Evolutionary conservation across 805 yeast species (phyloP).

Genomic region (Soucietia sequanensis): DNA sequence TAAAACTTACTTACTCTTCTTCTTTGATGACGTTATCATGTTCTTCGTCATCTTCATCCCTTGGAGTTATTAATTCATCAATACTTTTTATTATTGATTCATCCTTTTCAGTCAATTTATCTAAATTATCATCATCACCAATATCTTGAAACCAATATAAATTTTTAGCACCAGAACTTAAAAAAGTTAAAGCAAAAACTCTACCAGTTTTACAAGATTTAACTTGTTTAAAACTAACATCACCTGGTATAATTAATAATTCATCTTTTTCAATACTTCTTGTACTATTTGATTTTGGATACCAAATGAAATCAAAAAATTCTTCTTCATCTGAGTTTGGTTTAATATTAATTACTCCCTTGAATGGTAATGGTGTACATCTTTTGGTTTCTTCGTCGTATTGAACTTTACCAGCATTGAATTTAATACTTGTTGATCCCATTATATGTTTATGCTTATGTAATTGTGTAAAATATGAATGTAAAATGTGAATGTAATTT

Average conservation of each 20-base stretch:
- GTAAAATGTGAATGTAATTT: no score
- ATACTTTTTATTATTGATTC: slow-evolving; percentile 46
- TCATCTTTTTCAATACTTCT: slow-evolving; percentile 51
- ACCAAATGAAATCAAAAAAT: slow-evolving; percentile 70
- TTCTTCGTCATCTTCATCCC: slow-evolving; percentile 28
- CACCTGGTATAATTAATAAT: slow-evolving; percentile 78
- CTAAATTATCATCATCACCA: slow-evolving; percentile 61
- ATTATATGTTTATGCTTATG: slow-evolving; percentile 2
- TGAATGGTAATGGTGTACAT: slow-evolving; percentile 69
- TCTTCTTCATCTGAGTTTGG: slow-evolving; percentile 70
- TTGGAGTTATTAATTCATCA: slow-evolving; percentile 44
- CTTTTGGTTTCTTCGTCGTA: slow-evolving; percentile 59
- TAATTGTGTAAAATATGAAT: no score
- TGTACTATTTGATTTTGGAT: slow-evolving; percentile 54
- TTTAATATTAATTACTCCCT: slow-evolving; percentile 62
- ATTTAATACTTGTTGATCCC: slow-evolving; percentile 37
- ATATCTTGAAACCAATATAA: slow-evolving; percentile 77
- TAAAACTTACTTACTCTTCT: slow-evolving; percentile 18
- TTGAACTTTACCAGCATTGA: slow-evolving; percentile 78
- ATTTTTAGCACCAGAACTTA: slow-evolving; percentile 58
- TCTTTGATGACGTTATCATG: slow-evolving; percentile 9
- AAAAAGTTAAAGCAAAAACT: slow-evolving; percentile 65
- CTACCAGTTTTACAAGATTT: slow-evolving; percentile 73
- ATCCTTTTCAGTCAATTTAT: slow-evolving; percentile 60
- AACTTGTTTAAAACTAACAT: slow-evolving; percentile 73